Base-by-base conservation (phyloP, 805 yeast genomes). In the Saccharomyces eubayanus region DNA sequence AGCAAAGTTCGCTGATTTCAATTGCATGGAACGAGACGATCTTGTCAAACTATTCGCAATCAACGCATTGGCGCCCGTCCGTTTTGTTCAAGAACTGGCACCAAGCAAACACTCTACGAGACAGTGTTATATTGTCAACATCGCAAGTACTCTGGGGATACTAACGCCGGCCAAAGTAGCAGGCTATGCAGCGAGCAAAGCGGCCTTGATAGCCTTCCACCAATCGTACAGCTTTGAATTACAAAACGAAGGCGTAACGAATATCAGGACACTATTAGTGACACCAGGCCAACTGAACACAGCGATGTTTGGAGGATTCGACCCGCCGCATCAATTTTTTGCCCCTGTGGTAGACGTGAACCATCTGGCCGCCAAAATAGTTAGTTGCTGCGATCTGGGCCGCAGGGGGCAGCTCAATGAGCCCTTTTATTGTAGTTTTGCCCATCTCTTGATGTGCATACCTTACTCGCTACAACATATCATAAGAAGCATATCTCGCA, bases 281-380 rank as follows among this genome's bases (percentile, higher is more conserved):
- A 78, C 89, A 52, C 94, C 96, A 0, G 97, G 97, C 0, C 97
- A 91, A 65, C 64, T 91, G 56, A 79, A 80, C 53, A 88, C 97
- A 0, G 63, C 68, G 2, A 77, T 91, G 89, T 91, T 91, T 63
- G 70, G 72, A n/a, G 86, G 86, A 12, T 85, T 91, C 29, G 61
- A 70, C 31, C 87, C 96, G 0, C 96, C 97, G 1, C 80, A 84
- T 40, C 74, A 80, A 24, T 69, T 84, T 43, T 69, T 89, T 40
- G 97, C 97, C 0, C 97, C 97, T 0, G 82, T 87, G 46, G 69
- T 89, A 16, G 81, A 82, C 11, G 84, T 86, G 0, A 62, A 58
- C 4, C 72, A 71, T 50, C 82, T 89, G 27, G 91, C 96, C 0
- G 53, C 59, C 3, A 70, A 71, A 16, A 78, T 90, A 3, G 72